Conservation (phyloP, 768 basidiomycete species). For the Hortiboletus campestris region DNA sequence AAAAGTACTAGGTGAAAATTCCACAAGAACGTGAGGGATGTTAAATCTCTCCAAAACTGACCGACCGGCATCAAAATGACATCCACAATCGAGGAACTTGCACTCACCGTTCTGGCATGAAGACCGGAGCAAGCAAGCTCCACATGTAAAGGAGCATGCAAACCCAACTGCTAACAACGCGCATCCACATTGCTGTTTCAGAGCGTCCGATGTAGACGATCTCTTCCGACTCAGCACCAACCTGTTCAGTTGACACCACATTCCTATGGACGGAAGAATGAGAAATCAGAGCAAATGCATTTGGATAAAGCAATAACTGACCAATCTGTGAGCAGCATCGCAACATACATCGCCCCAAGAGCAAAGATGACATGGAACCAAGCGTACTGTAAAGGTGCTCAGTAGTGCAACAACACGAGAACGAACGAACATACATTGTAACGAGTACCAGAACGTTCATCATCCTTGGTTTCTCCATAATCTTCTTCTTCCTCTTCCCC, state of each 20-base stretch:
- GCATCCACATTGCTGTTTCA: slow-evolving; percentile 99
- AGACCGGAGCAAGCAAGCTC: slow-evolving; percentile 83
- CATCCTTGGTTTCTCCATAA: slow-evolving; percentile 76
- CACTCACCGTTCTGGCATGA: slow-evolving; percentile 86
- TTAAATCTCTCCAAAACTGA: slow-evolving; percentile 29
- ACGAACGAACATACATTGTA: slow-evolving; percentile 70
- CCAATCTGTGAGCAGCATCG: slow-evolving; percentile 97
- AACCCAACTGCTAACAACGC: slow-evolving; percentile 93
- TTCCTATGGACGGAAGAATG: slow-evolving; percentile 49
- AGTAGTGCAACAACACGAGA: not conserved
- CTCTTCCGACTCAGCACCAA: slow-evolving; percentile 50
- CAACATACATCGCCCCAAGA: slow-evolving; percentile 96
- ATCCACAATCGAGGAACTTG: not conserved
- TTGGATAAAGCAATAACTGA: slow-evolving; percentile 39
- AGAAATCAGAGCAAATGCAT: not conserved
- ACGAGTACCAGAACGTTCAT: slow-evolving; percentile 89
- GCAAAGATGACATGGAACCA: slow-evolving; percentile 99
- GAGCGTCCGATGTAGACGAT: slow-evolving; percentile 93
- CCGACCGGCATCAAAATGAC: not conserved
- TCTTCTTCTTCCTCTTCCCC: slow-evolving; percentile 76
- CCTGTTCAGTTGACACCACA: slow-evolving; percentile 58
- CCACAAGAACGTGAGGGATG: not conserved
- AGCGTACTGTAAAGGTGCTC: slow-evolving; percentile 61
- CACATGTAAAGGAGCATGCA: slow-evolving; percentile 84
- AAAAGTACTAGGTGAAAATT: slow-evolving; percentile 2